Conservation (phyloP, 2,329 filamentous ascomycete species). For the Xylaria sp. region DNA sequence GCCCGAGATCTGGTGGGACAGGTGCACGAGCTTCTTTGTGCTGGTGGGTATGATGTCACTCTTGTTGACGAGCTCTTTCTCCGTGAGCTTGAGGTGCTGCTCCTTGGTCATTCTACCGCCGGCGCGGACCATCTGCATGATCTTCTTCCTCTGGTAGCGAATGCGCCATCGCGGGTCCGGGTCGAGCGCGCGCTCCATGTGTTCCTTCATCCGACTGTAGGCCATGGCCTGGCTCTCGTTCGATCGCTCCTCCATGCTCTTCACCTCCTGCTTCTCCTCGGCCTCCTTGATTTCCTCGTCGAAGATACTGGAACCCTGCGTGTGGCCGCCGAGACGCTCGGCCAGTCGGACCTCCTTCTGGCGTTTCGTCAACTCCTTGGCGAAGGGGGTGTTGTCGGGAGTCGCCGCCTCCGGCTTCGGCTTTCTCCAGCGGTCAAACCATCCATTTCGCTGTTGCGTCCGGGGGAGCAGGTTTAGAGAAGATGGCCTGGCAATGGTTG, state of each 20-base stretch:
- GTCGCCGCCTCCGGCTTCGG: conserved; percentile 10
- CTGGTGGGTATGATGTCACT: conserved; percentile 75
- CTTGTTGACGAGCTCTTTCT: conserved; percentile 51
- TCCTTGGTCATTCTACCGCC: conserved; percentile 61
- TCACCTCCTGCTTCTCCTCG: conserved; percentile 1
- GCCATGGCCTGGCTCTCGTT: conserved; percentile 18
- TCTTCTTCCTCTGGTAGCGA: conserved; percentile 77
- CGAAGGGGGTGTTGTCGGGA: conserved; percentile 5
- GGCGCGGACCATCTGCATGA: conserved; percentile 67
- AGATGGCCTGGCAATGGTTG: conserved; percentile 23
- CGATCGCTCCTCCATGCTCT: not conserved
- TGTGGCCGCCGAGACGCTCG: conserved; percentile 40
- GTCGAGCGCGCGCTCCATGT: conserved; percentile 62
- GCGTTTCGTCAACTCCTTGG: conserved; percentile 9
- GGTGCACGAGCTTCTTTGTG: conserved; percentile 82
- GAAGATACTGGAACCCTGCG: conserved; percentile 55
- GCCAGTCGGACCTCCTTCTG: conserved; percentile 35
- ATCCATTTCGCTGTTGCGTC: conserved; percentile 37
- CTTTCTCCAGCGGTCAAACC: conserved; percentile 27
- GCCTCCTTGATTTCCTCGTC: conserved; percentile 47
- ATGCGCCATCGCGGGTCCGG: conserved; percentile 67
- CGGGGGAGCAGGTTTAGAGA: conserved; percentile 28
- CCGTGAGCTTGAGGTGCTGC: conserved; percentile 61
- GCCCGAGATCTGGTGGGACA: conserved; percentile 83
- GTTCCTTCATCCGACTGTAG: conserved; percentile 42